Evolutionary conservation across 805 yeast species (phyloP).

Genomic region (Candida insectorum): DNA sequence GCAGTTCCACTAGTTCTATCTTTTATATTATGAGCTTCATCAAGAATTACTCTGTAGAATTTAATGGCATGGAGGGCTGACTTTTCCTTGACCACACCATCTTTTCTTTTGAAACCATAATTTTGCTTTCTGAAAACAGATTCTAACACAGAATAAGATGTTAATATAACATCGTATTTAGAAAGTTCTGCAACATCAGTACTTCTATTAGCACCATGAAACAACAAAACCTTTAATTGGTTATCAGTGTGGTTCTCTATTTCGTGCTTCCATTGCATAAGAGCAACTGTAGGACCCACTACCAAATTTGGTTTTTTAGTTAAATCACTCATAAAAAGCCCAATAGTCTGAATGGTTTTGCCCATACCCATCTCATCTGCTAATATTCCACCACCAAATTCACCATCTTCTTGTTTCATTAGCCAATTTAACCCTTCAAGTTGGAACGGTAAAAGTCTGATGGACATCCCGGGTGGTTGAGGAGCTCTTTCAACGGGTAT

Average conservation of each 20-base stretch:
- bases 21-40: constrained; percentile 97
- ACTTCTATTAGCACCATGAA: constrained; percentile 83
- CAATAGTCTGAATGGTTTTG: constrained; percentile 94
- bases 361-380: constrained; percentile 99
- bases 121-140: constrained; percentile 78
- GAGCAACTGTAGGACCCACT: constrained; percentile 97
- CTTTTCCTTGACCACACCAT: constrained; percentile 66
- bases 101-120: constrained; percentile 77
- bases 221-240: constrained; percentile 62
- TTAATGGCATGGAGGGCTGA: constrained; percentile 70
- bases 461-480: constrained; percentile 78
- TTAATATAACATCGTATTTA: constrained; percentile 74
- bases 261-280: constrained; percentile 97
- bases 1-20: constrained; percentile 94
- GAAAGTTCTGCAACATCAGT: constrained; percentile 52
- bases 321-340: constrained; percentile 70
- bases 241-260: constrained; percentile 78
- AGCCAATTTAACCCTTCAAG: constrained; percentile 93
- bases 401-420: constrained; percentile 70
- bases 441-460: constrained; percentile 83
- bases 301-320: constrained; percentile 75
- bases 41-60: constrained; percentile 84
- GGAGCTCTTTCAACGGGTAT: constrained; percentile 54
- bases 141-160: constrained; percentile 91
- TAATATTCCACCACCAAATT: constrained; percentile 82